Evolutionary conservation across 306 rosid genomes (phyloP), one percentile per base, ranked within the genome.

Genomic region (Inga oerstediana): DNA sequence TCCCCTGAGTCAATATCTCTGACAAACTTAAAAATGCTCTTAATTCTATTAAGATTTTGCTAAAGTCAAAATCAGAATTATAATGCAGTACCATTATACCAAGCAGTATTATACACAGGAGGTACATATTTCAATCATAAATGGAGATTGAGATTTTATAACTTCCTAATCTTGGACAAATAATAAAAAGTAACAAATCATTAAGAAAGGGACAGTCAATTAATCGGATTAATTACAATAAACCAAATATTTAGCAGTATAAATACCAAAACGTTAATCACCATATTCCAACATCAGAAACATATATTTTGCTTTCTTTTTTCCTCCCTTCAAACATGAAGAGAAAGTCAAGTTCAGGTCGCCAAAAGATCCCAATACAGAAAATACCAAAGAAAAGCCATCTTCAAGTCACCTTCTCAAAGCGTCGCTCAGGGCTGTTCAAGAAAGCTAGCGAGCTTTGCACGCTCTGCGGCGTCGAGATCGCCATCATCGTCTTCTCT

Each of bases 401-500:
- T 58, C 72, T 93, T 5, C 92, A 91, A 85, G 95, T 93, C 12
- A 88, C 97, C 13, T 93, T 93, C 70, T 93, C 93, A 0, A 93
- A 91, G 37, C 90, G 95, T 3, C 90, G 93, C 3, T 91, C 93
- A 0, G 97, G 97, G 0, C 62, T 93, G 0, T 93, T 93, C 87
- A 93, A 93, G 79, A 93, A 93, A 37, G 94, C 94, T 0, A 88
- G 97, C 32, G 94, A 91, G 39, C 90, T 93, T 61, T 91, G 95
- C 83, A 93, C 95, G 10, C 89, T 93, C 5, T 93, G 93, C 34
- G 97, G 95, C 0, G 95, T 85, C 2, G 89, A 93, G 64, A 80
- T 89, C 20, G 93, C 89, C 1, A 89, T 93, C 0, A 77, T 93
- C 1, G 95, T 87, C 24, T 93, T 93, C 82, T 93, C 93, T 22